Percentiles rank a stretch among this genome's conserved stretches.
phyloP scores from a whole-genome alignment of 148 eudicot genomes.

The Rhododendron williamsianum region DNA sequence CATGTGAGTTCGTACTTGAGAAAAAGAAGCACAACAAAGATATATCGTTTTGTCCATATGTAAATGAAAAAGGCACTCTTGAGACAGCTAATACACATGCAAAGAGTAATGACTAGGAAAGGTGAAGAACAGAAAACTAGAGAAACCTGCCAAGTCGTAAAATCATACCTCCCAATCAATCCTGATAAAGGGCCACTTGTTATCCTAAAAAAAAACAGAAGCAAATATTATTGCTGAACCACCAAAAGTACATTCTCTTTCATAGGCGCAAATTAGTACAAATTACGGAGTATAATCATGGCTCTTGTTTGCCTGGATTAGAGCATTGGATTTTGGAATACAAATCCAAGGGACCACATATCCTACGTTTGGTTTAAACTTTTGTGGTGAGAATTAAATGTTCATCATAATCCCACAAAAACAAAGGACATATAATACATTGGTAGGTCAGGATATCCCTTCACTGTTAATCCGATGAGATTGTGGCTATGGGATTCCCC shows the following conservation, averaged over 20 bases:
- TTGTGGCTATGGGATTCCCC: background rate
- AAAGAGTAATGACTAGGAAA: background rate
- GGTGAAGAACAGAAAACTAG: background rate
- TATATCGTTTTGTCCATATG: background rate
- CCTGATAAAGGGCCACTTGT: conserved; percentile 97
- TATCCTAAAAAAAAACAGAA: conserved; percentile 51
- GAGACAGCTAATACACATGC: background rate
- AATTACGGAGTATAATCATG: background rate
- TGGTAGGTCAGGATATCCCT: background rate
- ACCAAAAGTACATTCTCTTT: background rate
- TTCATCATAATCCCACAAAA: background rate
- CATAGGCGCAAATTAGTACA: background rate
- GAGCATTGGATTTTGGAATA: background rate
- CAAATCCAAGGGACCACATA: background rate
- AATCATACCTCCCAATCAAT: conserved; percentile 76
- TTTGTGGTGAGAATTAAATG: background rate
- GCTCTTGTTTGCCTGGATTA: background rate
- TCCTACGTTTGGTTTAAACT: background rate
- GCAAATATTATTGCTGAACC: conserved; percentile 18
- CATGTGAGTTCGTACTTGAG: background rate
- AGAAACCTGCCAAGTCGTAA: background rate
- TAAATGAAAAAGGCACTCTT: background rate
- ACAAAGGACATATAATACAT: background rate
- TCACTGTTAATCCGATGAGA: background rate
- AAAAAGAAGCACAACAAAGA: background rate